Evolutionary conservation across 768 basidiomycete species (phyloP), one percentile per base, ranked within the genome.

Genomic region (Tubosaeta sp.): DNA sequence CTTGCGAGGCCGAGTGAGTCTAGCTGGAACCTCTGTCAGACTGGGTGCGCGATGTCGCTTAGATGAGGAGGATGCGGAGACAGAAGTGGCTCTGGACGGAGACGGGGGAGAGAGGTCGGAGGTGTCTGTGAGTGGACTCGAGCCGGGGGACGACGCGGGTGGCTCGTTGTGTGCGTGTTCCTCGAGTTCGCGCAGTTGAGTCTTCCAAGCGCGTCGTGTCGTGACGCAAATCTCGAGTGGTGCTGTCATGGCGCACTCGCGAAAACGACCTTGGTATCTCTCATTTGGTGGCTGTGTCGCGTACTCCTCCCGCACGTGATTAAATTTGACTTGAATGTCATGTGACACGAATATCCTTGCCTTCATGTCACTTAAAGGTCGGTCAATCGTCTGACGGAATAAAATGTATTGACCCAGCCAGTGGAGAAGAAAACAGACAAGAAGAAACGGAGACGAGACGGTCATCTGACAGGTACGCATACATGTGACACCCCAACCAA

Each of bases 361-460:
- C 22, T 22, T 22, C 29, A 38, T 19, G 37, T 38, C 37, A 4
- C 13, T 25, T n/a, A 54, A 63, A 66, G 57, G 71, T 69, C 38
- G 35, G 58, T 56, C 22, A 37, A 37, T 11, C 6, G 25, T 37
- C 27, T 32, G 29, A 32, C 19, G 22, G 27, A 22, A 19, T 22
- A 42, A 19, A 35, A n/a, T 22, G 9, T 49, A 31, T 45, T 61
- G 39, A 64, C 57, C 37, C 19, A 56, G 38, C 51, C 48, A 54
- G 53, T 35, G 35, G 60, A 55, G 44, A 70, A 67, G 55, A 73
- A 70, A 59, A 73, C 22, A 11, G 25, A 17, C 32, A 70, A 66
- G 54, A 73, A 69, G 60, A 73, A 74, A 60, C 76, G 71, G 59
- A 46, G 44, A 14, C 74, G 39, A 29, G 45, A 50, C 16, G 22